These are phyloP conservation scores for Acacia melanoxylon DNA, from an alignment of 306 rosid species.

Conservation along the genomic window DNA sequence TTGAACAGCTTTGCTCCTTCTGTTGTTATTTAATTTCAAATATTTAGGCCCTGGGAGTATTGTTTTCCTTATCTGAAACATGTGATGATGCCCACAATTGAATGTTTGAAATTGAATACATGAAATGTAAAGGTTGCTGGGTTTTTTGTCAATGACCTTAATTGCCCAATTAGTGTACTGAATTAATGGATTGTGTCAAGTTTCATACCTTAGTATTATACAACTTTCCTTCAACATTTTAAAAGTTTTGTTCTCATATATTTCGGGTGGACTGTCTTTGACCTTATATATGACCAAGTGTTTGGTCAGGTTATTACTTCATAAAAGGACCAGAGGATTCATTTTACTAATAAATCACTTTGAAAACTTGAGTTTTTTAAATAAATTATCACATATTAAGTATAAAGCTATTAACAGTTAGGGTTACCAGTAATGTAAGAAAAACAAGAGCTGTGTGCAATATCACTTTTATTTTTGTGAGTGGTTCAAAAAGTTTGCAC, in stretches of 20 bases:
- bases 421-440: background rate
- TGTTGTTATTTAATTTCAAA: background rate
- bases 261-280: background rate
- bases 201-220: background rate
- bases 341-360: background rate
- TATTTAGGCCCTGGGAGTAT: background rate
- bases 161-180: background rate
- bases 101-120: too few relatives aligned
- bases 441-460: background rate
- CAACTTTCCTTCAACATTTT: background rate
- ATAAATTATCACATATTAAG: background rate
- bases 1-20: background rate
- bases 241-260: background rate
- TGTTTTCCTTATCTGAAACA: background rate
- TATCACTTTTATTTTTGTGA: background rate
- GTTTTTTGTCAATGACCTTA: background rate
- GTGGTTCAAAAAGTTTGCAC: background rate
- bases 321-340: background rate
- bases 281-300: background rate
- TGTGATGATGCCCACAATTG: background rate
- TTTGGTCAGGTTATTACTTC: background rate
- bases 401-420: background rate
- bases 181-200: background rate
- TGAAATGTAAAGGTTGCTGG: background rate
- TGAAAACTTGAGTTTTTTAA: background rate